Conservation (phyloP, 2,329 filamentous ascomycete genomes). For the Acrocalymma vagum region DNA sequence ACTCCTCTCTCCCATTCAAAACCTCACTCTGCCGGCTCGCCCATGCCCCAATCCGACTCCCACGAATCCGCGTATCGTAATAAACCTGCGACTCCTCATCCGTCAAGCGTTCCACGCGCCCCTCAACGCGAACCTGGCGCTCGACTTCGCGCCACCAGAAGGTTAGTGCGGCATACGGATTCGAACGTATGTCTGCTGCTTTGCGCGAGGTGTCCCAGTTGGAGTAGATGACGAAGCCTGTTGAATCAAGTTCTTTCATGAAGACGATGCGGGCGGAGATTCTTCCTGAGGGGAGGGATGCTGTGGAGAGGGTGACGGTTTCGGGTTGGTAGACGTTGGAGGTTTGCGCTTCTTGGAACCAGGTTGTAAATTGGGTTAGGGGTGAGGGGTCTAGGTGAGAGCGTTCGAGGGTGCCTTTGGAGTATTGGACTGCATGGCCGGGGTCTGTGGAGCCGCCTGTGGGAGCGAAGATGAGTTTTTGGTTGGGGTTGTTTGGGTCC, state of each 20-base stretch:
- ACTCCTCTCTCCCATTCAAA: slow-evolving; percentile 71
- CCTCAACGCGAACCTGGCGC: slow-evolving; percentile 91
- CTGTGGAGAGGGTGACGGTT: slow-evolving; percentile 87
- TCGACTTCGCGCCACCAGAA: slow-evolving; percentile 92
- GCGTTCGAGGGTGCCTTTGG: slow-evolving; percentile 68
- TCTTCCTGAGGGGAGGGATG: slow-evolving; percentile 80
- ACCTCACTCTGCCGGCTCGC: slow-evolving; percentile 88
- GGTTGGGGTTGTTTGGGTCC: slow-evolving; percentile 14
- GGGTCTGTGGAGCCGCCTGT: slow-evolving; percentile 61
- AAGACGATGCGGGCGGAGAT: slow-evolving; percentile 90
- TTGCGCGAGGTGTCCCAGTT: slow-evolving; percentile 85
- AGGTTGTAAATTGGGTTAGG: slow-evolving; percentile 84
- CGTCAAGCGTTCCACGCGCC: slow-evolving; percentile 71
- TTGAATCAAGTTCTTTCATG: slow-evolving; percentile 88
- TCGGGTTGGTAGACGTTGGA: slow-evolving; percentile 77
- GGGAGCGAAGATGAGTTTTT: slow-evolving; percentile 67
- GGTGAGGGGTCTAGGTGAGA: slow-evolving; percentile 71
- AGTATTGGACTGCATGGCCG: slow-evolving; percentile 79
- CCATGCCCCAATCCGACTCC: slow-evolving; percentile 89
- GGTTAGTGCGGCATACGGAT: slow-evolving; percentile 81
- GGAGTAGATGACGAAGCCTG: slow-evolving; percentile 89
- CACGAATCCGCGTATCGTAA: slow-evolving; percentile 74
- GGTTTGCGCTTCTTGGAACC: slow-evolving; percentile 80
- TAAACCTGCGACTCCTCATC: slow-evolving; percentile 75
- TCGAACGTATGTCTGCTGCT: slow-evolving; percentile 73